Percentiles rank a stretch among this genome's conserved stretches.
These are phyloP conservation scores for Metarhizium guizhouense DNA, from an alignment of 2,329 filamentous ascomycete species.

Conservation along the genomic window DNA sequence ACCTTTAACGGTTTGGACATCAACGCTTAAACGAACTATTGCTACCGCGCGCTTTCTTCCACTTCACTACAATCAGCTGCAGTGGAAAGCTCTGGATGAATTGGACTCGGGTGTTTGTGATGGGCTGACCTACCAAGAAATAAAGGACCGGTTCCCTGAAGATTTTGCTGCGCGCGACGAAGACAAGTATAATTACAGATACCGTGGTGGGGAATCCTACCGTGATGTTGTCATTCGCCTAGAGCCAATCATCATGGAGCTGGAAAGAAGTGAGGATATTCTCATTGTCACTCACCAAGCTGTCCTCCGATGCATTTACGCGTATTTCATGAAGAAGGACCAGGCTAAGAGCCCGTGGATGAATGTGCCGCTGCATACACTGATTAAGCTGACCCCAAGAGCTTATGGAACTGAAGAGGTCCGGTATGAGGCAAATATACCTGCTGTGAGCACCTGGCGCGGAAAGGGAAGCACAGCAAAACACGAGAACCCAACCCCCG, in stretches of 20 bases:
- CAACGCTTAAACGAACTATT: constrained; percentile 70
- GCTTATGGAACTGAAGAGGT: constrained; percentile 92
- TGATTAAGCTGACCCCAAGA: constrained; percentile 92
- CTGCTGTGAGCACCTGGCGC: constrained; percentile 92
- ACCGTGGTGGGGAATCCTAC: constrained; percentile 90
- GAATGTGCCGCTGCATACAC: constrained; percentile 91
- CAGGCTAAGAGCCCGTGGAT: constrained; percentile 95
- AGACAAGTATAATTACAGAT: constrained; percentile 99
- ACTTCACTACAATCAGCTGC: constrained; percentile 78
- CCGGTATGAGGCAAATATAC: constrained; percentile 81
- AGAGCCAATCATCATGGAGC: constrained; percentile 98
- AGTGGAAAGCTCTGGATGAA: constrained; percentile 98
- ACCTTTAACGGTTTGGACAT: constrained; percentile 54
- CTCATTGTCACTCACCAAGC: constrained; percentile 97
- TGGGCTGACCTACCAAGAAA: constrained; percentile 91
- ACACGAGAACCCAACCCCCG: constrained; percentile 57
- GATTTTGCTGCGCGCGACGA: constrained; percentile 94
- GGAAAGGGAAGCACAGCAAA: constrained; percentile 89
- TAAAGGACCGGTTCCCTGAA: constrained; percentile 82
- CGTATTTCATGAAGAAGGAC: constrained; percentile 96
- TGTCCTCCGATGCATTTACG: constrained; percentile 92
- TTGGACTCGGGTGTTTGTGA: constrained; percentile 95
- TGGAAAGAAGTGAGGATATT: constrained; percentile 93
- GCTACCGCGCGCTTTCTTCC: constrained; percentile 81
- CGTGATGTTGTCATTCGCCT: constrained; percentile 95